Conservation (phyloP, 208 protist genomes). For the Crithidia sp. region DNA sequence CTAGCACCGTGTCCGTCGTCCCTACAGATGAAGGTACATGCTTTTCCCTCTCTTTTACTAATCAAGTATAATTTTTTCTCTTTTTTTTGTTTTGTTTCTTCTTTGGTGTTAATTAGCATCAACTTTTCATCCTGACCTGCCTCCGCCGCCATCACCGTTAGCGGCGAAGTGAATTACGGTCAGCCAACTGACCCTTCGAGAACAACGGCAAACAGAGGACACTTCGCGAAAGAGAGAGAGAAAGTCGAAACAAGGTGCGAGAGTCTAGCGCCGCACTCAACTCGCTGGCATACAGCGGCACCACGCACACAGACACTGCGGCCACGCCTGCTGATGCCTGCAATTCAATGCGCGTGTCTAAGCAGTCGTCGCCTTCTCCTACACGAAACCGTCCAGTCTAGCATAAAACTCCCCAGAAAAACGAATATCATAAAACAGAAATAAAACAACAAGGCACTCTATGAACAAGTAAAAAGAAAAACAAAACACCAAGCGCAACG, state of each 20-base stretch:
- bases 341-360: too few species aligned
- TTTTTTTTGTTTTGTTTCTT: constrained; percentile 9
- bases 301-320: too few species aligned
- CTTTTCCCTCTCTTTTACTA: neutral
- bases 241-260: neutral
- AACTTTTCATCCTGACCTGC: neutral
- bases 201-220: neutral
- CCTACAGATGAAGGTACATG: neutral
- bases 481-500: neutral
- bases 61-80: neutral
- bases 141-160: neutral
- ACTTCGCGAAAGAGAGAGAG: neutral
- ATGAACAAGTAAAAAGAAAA: neutral
- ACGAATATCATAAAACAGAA: too few species aligned
- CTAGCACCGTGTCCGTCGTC: too few species aligned
- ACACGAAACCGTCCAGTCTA: too few species aligned
- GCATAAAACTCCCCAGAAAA: too few species aligned
- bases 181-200: neutral
- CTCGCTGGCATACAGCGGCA: too few species aligned
- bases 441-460: neutral
- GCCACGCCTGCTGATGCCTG: too few species aligned
- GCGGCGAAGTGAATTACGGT: neutral
- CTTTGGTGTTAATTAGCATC: constrained; percentile 14
- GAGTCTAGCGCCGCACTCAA: too few species aligned
- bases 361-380: too few species aligned